Evolutionary conservation across 1,284 basidiomycete genomes (phyloP).

Genomic region (Fomitiporia mediterranea): DNA sequence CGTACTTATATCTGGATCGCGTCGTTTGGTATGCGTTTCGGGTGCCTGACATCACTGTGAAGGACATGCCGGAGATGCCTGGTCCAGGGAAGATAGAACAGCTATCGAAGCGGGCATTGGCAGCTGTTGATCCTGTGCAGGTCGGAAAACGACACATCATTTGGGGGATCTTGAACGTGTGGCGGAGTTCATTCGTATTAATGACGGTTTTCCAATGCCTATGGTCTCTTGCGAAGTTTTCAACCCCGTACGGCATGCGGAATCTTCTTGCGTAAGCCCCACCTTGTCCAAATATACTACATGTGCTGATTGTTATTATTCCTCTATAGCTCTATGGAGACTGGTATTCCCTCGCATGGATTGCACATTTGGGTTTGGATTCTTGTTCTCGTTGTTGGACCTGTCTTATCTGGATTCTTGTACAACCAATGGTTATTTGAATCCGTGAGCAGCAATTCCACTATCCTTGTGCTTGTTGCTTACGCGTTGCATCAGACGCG

Average conservation of each 20-base stretch:
- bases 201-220: neutral
- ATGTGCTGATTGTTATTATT: neutral
- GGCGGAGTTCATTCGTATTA: conserved; percentile 2
- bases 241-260: conserved; percentile 9
- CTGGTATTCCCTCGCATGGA: conserved; percentile 1
- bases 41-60: conserved; percentile 15
- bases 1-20: conserved; percentile 11
- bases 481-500: neutral
- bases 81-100: neutral
- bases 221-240: conserved; percentile 11
- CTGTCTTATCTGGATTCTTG: conserved; percentile 7
- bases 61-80: conserved; percentile 17
- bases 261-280: conserved; percentile 14
- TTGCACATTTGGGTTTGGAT: conserved; percentile 19
- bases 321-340: conserved; percentile 14
- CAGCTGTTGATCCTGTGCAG: conserved; percentile 4
- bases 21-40: conserved; percentile 18
- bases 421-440: conserved; percentile 10
- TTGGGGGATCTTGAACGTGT: conserved; percentile 13
- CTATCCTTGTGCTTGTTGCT: neutral
- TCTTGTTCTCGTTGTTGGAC: conserved; percentile 10
- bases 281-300: neutral
- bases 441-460: conserved; percentile 1
- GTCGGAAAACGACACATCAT: conserved; percentile 18
- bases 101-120: neutral